Evolutionary conservation across 2,329 filamentous ascomycete species (phyloP), one percentile per base, ranked within the genome.

Genomic region (Pestalotiopsis sp.): DNA sequence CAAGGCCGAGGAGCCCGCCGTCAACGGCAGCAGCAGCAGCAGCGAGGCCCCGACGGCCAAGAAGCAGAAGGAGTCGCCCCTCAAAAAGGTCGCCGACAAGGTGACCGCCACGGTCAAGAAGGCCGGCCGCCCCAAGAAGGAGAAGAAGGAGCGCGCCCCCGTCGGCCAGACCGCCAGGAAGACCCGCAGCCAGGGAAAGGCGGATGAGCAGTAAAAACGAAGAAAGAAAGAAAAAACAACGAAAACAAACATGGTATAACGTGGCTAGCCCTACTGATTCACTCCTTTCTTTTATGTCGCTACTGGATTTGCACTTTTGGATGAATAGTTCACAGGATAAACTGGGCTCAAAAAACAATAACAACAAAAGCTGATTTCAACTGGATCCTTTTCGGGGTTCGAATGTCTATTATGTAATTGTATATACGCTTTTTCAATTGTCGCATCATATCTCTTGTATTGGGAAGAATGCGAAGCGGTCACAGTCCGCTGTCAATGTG

Each of bases 131-230:
- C 76, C 78, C 9, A 78, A 71, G 70, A 80, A 80, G 71, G 72
- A 79, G 38, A 76, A 78, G 68, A 77, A 74, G 40, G 68, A 76
- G 30, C 64, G 72, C 5, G 72, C 74, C 11, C 68, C 75, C 0
- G 76, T 79, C 6, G 80, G 80, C 14, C 72, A 71, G 66, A 80
- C 80, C 3, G 75, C 75, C 11, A 75, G 80, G 24, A 81, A 79
- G 74, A 82, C 80, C 1, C 76, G 80, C 64, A 82, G 80, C 68
- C 80, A 82, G 67, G 78, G 77, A 22, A 65, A 70, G 24, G 69
- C 70, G 30, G 71, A 74, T 9, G n/a, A 65, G 63, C 14, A 44
- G 11, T 64, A 52, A 17, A 35, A 30, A 7, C 5, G 26, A 30
- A 30, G 1, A 24, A 24, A 24, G 24, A 24, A 24, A 24, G 24